Evolutionary conservation across 192 early-diverging fungal species (phyloP).

Genomic region (Linnemannia zychae): DNA sequence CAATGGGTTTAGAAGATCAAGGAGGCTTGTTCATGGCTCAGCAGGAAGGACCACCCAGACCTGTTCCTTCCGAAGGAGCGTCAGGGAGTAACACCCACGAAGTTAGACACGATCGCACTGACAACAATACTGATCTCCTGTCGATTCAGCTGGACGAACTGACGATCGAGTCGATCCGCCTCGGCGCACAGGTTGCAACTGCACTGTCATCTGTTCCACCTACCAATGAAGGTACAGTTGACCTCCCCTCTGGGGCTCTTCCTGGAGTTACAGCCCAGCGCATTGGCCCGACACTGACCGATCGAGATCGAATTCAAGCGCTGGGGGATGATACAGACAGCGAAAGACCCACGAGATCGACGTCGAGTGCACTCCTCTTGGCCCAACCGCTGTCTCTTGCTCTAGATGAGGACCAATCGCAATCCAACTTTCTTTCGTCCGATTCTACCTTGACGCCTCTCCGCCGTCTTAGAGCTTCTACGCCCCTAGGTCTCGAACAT

Average conservation of each 20-base stretch:
- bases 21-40: background rate
- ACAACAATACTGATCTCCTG: background rate
- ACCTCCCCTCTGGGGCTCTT: background rate
- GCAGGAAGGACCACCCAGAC: background rate
- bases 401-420: slow-evolving; percentile 5
- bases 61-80: background rate
- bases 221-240: background rate
- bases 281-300: background rate
- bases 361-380: slow-evolving; percentile 8
- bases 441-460: background rate
- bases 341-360: background rate
- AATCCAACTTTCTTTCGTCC: background rate
- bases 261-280: background rate
- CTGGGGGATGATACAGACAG: background rate
- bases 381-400: slow-evolving; percentile 5
- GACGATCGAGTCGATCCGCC: background rate
- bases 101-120: background rate
- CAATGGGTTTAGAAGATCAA: background rate
- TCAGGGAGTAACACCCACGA: no score
- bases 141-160: background rate
- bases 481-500: slow-evolving; percentile 1
- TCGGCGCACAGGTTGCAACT: background rate
- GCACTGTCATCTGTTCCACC: background rate
- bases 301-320: background rate
- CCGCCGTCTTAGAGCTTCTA: background rate